Evolutionary conservation across 2,329 filamentous ascomycete genomes (phyloP).

Genomic region (Fusarium buxicola): DNA sequence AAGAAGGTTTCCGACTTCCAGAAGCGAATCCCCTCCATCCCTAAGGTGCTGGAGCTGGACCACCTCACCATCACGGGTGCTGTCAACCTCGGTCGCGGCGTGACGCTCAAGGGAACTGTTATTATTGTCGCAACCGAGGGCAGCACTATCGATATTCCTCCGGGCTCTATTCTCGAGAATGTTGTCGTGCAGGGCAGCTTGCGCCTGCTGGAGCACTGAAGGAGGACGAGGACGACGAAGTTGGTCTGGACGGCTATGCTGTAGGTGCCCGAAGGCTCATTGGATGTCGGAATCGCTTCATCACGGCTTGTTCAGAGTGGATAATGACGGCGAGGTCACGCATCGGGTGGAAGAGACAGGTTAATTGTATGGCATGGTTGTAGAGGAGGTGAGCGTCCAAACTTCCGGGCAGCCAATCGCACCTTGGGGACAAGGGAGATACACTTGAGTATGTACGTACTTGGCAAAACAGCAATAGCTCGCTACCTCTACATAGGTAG

Average conservation of each 20-base stretch:
- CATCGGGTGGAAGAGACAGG: not conserved
- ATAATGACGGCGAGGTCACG: conserved; percentile 14
- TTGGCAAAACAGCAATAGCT: conserved; percentile 40
- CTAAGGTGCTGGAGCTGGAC: conserved; percentile 90
- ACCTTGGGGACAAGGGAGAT: conserved; percentile 14
- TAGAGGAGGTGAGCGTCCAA: conserved; percentile 8
- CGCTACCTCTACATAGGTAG: conserved; percentile 30
- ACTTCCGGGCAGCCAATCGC: conserved; percentile 4
- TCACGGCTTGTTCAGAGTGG: conserved; percentile 14
- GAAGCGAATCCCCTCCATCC: conserved; percentile 86
- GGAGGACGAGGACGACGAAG: conserved; percentile 5
- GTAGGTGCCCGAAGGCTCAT: conserved; percentile 1
- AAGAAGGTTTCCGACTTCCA: conserved; percentile 99
- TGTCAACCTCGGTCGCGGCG: conserved; percentile 95
- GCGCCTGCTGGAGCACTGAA: conserved; percentile 75
- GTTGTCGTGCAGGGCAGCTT: conserved; percentile 98
- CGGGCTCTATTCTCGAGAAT: conserved; percentile 97
- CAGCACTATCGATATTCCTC: conserved; percentile 96
- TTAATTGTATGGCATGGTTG: conserved; percentile 11
- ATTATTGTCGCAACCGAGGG: conserved; percentile 99
- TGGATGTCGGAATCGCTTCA: conserved; percentile 18
- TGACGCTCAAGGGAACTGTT: conserved; percentile 97
- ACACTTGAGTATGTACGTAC: conserved; percentile 38
- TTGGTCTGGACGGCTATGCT: conserved; percentile 9
- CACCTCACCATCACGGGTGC: conserved; percentile 98